A percentile compares a stretch with the other conserved stretches of the same genome.
Conservation (phyloP, 1,284 basidiomycete genomes). For the Apiotrichum veenhuisii region DNA sequence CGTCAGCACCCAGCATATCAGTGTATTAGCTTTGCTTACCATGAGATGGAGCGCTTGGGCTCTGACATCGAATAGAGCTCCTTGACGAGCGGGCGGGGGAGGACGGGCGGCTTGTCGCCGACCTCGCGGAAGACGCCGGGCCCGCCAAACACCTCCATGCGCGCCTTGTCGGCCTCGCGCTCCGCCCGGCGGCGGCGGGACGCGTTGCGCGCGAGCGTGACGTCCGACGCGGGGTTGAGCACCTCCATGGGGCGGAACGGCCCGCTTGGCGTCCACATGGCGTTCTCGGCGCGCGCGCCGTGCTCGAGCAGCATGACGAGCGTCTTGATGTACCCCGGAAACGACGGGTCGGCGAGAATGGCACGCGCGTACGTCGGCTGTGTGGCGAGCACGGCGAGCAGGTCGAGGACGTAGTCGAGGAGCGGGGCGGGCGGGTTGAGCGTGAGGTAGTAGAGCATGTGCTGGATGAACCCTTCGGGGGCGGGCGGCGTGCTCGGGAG, state of each 20-base stretch:
- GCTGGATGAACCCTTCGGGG: constrained; percentile 28
- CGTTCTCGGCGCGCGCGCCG: constrained; percentile 14
- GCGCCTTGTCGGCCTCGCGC: constrained; percentile 31
- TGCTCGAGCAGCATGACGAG: constrained; percentile 33
- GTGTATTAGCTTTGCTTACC: constrained; percentile 25
- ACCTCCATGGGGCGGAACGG: constrained; percentile 18
- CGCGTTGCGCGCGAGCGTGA: constrained; percentile 25
- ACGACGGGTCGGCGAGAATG: constrained; percentile 27
- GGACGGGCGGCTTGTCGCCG: constrained; percentile 31
- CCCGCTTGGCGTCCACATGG: constrained; percentile 19
- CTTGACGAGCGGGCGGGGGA: constrained; percentile 24
- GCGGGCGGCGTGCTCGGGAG: constrained; percentile 25
- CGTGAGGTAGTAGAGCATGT: constrained; percentile 34
- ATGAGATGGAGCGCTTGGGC: constrained; percentile 38
- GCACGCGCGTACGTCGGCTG: constrained; percentile 24
- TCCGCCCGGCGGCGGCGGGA: constrained; percentile 24
- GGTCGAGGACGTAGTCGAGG: constrained; percentile 39
- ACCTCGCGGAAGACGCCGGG: constrained; percentile 27
- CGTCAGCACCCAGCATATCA: background rate
- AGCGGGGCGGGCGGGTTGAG: constrained; percentile 25
- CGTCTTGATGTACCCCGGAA: constrained; percentile 33
- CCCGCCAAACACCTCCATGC: constrained; percentile 30
- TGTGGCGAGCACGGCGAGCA: constrained; percentile 34
- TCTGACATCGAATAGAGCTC: constrained; percentile 40
- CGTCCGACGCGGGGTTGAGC: constrained; percentile 36